phyloP scores from a whole-genome alignment of 2,329 filamentous ascomycete genomes.

The Talaromyces sp. region DNA sequence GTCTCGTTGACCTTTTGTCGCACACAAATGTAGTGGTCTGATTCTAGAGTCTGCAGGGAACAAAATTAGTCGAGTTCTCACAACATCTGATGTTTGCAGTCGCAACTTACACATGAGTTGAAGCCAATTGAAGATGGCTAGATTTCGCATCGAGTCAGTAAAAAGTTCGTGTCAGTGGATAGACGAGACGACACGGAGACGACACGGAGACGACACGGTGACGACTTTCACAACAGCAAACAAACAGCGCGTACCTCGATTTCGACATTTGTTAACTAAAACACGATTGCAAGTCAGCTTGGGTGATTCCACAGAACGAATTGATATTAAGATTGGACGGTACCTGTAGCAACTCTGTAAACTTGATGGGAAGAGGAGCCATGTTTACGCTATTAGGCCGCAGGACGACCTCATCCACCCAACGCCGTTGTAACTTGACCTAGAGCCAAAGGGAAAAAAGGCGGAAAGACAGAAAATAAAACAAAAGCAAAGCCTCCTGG shows the following conservation, averaged over 20 bases:
- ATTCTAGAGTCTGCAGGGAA: conserved; percentile 78
- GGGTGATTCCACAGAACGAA: background rate
- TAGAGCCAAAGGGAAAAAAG: conserved; percentile 3
- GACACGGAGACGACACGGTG: background rate
- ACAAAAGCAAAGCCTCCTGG: conserved; percentile 9
- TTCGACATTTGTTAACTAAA: conserved; percentile 48
- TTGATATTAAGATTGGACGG: conserved; percentile 32
- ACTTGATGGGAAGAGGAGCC: conserved; percentile 78
- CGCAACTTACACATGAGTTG: conserved; percentile 70
- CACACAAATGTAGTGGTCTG: conserved; percentile 92
- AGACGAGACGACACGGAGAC: background rate
- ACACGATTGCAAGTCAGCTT: conserved; percentile 26
- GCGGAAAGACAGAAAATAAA: background rate
- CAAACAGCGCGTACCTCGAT: conserved; percentile 44
- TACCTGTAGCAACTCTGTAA: conserved; percentile 83
- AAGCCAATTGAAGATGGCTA: conserved; percentile 72
- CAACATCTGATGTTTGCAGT: background rate
- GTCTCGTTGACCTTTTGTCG: conserved; percentile 86
- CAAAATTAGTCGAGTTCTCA: conserved; percentile 18
- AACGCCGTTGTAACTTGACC: conserved; percentile 21
- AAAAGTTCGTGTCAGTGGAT: background rate
- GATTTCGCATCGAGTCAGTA: conserved; percentile 12
- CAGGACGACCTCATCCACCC: conserved; percentile 38
- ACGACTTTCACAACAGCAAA: background rate
- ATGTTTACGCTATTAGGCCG: conserved; percentile 42